A percentile compares a stretch with the other conserved stretches of the same genome.
Conservation (phyloP, 1,284 basidiomycete genomes). For the Leccinum pachyderme region DNA sequence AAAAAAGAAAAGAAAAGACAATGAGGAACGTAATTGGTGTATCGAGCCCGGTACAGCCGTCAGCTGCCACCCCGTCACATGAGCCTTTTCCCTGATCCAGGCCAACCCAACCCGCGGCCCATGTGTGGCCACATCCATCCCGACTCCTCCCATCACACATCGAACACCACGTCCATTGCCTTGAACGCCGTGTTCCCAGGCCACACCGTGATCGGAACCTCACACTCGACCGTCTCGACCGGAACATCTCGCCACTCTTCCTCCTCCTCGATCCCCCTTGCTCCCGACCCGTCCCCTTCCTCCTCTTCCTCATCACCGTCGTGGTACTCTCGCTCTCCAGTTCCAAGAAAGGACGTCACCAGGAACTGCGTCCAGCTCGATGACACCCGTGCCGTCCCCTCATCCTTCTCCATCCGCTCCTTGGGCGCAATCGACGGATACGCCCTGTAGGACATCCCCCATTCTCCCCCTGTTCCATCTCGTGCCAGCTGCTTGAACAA, state of each 20-base stretch:
- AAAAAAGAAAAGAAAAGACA: background rate
- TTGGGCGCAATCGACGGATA: conserved; percentile 57
- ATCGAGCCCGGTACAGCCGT: conserved; percentile 10
- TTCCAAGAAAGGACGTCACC: conserved; percentile 50
- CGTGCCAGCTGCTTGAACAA: conserved; percentile 53
- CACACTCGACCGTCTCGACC: conserved; percentile 86
- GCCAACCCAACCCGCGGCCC: conserved; percentile 9
- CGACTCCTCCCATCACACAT: conserved; percentile 32
- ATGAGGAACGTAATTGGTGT: background rate
- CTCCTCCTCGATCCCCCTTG: conserved; percentile 46
- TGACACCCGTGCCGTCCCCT: conserved; percentile 3
- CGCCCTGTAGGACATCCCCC: conserved; percentile 67
- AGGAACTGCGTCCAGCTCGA: conserved; percentile 55
- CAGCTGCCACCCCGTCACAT: conserved; percentile 13
- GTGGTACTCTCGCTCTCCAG: conserved; percentile 50
- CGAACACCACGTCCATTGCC: conserved; percentile 75
- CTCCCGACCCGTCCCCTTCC: conserved; percentile 3
- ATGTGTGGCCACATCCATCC: conserved; percentile 1
- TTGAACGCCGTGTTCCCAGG: conserved; percentile 88
- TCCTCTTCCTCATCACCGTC: conserved; percentile 49
- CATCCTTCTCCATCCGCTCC: conserved; percentile 39
- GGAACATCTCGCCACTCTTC: conserved; percentile 62
- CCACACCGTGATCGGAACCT: conserved; percentile 85
- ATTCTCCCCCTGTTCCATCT: conserved; percentile 50
- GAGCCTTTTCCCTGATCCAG: background rate